These are phyloP conservation scores for Aurinia saxatilis DNA, from an alignment of 345 rosid species.

Conservation along the genomic window DNA sequence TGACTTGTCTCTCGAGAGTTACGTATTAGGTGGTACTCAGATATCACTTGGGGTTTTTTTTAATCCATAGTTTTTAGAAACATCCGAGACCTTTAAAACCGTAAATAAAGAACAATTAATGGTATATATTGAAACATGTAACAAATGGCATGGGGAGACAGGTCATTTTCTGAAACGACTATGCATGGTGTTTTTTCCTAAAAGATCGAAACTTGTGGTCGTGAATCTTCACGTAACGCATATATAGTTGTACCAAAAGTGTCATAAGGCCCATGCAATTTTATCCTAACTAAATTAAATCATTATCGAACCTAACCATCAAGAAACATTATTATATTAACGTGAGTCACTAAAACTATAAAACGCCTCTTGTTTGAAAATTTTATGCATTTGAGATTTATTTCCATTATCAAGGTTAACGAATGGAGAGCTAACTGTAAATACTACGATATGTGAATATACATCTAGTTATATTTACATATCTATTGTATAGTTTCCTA, in stretches of 20 bases:
- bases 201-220: slow-evolving; percentile 1
- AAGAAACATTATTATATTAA: too few species aligned
- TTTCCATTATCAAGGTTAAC: too few species aligned
- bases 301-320: too few species aligned
- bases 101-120: not conserved
- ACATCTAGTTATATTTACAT: too few species aligned
- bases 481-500: too few species aligned
- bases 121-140: not conserved
- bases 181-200: slow-evolving; percentile 6
- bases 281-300: too few species aligned
- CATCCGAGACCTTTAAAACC: not conserved
- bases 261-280: slow-evolving; percentile 1
- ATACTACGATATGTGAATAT: too few species aligned
- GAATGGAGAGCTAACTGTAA: too few species aligned
- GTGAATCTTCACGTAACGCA: slow-evolving; percentile 18
- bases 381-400: too few species aligned
- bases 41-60: not conserved
- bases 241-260: not conserved
- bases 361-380: too few species aligned
- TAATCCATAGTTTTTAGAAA: slow-evolving; percentile 10
- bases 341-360: too few species aligned
- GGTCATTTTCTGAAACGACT: slow-evolving; percentile 11
- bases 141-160: slow-evolving; percentile 13
- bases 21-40: slow-evolving; percentile 27
- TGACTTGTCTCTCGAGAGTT: slow-evolving; percentile 20